These are phyloP conservation scores for Paecilomyces sp. DNA, from an alignment of 2,329 filamentous ascomycete species.

Conservation along the genomic window DNA sequence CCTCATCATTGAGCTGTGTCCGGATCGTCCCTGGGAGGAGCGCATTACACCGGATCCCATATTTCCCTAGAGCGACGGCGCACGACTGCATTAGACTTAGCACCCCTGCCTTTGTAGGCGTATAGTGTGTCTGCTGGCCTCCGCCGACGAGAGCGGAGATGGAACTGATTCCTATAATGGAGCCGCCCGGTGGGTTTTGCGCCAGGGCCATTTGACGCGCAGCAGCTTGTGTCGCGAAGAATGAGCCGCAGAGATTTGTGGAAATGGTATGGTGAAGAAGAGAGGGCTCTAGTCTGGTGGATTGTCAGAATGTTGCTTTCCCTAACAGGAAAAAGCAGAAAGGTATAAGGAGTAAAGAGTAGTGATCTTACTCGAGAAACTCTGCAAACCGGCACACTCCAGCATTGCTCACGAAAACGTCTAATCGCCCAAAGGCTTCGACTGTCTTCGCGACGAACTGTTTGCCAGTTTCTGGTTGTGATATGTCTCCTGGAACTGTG, in stretches of 20 bases:
- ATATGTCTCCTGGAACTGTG: slow-evolving; percentile 69
- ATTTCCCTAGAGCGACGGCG: slow-evolving; percentile 68
- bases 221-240: slow-evolving; percentile 78
- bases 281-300: slow-evolving; percentile 54
- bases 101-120: slow-evolving; percentile 79
- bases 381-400: slow-evolving; percentile 84
- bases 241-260: slow-evolving; percentile 83
- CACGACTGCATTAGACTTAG: slow-evolving; percentile 75
- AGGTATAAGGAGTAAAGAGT: not conserved
- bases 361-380: slow-evolving; percentile 59
- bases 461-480: slow-evolving; percentile 62
- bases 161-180: slow-evolving; percentile 53
- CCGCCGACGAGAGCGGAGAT: slow-evolving; percentile 52
- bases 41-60: slow-evolving; percentile 76
- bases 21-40: slow-evolving; percentile 74
- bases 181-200: slow-evolving; percentile 61
- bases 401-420: slow-evolving; percentile 82
- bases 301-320: not conserved
- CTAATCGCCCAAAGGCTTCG: slow-evolving; percentile 47
- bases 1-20: slow-evolving; percentile 78
- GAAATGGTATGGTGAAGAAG: slow-evolving; percentile 65
- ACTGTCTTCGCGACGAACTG: slow-evolving; percentile 62
- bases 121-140: slow-evolving; percentile 74
- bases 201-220: slow-evolving; percentile 77
- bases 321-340: no score